A percentile compares a stretch with the other conserved stretches of the same genome.
phyloP scores from a whole-genome alignment of 2,329 filamentous ascomycete species.

The Tolypocladium ovalisporum region DNA sequence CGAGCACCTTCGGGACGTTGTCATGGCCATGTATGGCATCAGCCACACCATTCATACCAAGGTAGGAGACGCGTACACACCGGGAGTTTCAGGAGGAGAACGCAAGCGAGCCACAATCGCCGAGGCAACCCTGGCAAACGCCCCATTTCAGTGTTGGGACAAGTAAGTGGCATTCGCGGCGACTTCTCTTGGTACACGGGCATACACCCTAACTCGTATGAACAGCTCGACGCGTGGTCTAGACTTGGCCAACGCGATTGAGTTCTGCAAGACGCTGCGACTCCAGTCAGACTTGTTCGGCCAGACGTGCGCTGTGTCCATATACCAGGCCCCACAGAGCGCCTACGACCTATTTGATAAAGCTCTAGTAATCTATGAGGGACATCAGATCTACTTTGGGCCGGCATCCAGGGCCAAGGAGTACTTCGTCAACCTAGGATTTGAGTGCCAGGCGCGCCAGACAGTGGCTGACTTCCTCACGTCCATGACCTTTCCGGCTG shows the following conservation, averaged over 20 bases:
- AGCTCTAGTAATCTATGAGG: slow-evolving; percentile 52
- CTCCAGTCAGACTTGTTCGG: background rate
- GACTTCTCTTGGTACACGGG: background rate
- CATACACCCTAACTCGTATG: background rate
- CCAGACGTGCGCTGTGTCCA: background rate
- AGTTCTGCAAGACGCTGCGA: background rate
- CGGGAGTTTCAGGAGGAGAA: background rate
- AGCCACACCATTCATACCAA: background rate
- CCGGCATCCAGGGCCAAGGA: slow-evolving; percentile 41
- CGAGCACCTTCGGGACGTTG: background rate
- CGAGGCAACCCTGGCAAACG: background rate
- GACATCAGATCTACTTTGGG: slow-evolving; percentile 58
- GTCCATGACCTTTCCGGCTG: slow-evolving; percentile 27
- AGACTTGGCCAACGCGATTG: background rate
- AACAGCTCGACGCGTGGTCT: background rate
- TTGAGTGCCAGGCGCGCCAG: slow-evolving; percentile 46
- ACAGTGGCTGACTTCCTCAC: slow-evolving; percentile 55
- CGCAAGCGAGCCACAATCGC: background rate
- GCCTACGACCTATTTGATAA: slow-evolving; percentile 43
- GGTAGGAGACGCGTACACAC: background rate
- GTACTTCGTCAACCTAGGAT: slow-evolving; percentile 46
- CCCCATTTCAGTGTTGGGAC: background rate
- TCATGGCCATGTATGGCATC: slow-evolving; percentile 1
- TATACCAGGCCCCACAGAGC: slow-evolving; percentile 11
- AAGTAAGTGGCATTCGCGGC: background rate